A percentile compares a stretch with the other conserved stretches of the same genome.
phyloP scores from a whole-genome alignment of 768 basidiomycete species.

The Boletus reticuloceps region DNA sequence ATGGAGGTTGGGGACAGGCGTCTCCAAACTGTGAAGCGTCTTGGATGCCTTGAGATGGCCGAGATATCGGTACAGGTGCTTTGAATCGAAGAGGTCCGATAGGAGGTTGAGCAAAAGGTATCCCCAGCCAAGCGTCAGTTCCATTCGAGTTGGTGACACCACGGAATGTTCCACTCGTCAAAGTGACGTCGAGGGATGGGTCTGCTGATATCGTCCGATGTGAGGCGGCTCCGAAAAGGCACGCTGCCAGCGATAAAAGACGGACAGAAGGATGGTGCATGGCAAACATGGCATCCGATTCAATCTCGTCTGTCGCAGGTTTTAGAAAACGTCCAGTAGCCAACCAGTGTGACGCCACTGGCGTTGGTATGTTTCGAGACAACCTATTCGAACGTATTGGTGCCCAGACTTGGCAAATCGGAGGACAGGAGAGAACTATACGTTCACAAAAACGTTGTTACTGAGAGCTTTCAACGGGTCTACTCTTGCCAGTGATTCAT shows the following conservation, averaged over 20 bases:
- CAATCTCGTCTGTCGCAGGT: too few relatives aligned
- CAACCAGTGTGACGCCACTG: too few relatives aligned
- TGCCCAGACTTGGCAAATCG: too few relatives aligned
- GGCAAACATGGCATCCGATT: neutral
- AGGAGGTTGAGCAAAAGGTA: constrained; percentile 60
- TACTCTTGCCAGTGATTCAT: too few relatives aligned
- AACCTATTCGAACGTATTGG: too few relatives aligned
- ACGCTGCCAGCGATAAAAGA: neutral
- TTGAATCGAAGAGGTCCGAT: constrained; percentile 55
- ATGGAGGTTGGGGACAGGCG: constrained; percentile 51
- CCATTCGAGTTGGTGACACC: constrained; percentile 43
- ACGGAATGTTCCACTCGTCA: constrained; percentile 46
- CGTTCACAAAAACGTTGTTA: too few relatives aligned
- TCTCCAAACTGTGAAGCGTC: constrained; percentile 51
- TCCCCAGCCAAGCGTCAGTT: constrained; percentile 57
- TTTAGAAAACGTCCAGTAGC: too few relatives aligned
- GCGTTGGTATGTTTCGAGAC: too few relatives aligned
- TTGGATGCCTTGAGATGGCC: constrained; percentile 28
- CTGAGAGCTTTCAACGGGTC: too few relatives aligned
- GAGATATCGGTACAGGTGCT: constrained; percentile 44
- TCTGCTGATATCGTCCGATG: neutral
- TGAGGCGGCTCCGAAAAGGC: neutral
- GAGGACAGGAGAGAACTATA: too few relatives aligned
- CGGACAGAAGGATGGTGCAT: neutral
- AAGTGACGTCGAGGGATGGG: constrained; percentile 31